Base-by-base conservation (phyloP, 2,329 filamentous ascomycete species). In the Beauveria caledonica region DNA sequence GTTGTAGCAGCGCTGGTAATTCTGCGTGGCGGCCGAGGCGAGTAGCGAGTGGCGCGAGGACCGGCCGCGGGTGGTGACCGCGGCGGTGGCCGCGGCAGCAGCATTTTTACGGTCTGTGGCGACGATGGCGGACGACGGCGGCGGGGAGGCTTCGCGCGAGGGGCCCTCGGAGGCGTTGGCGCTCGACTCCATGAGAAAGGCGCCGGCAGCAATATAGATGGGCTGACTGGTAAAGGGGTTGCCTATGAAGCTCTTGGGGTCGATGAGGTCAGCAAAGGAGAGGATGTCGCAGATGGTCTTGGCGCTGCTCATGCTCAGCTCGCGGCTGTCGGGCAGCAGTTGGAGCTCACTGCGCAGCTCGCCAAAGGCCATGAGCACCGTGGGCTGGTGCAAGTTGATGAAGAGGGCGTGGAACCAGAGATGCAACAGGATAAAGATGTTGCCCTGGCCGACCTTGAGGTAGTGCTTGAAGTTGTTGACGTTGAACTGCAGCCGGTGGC, bases 271-370 rank as follows among this genome's bases (percentile, higher is more conserved):
- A 0, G 90, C 89, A 71, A 95, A 95, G 1, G 89, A 87, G 9
- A 95, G 74, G 17, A 96, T 96, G 67, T 96, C 91, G 39, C 90
- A 90, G 62, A 96, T 94, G 0, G 91, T 95, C 75, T 95, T 96
- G 13, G 91, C 92, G 25, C 90, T 93, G 15, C 89, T 92, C 87
- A 93, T 92, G 62, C 89, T 90, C 5, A 86, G 72, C 70, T 94
- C 90, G 60, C 89, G 86, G 64, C 90, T 94, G 68, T 94, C 90
- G 0, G 88, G 84, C 42, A 91, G 84, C 1, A 96, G 78, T 60
- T 91, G 87, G 54, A 90, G 80, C 58, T 88, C 86, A 60, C 75
- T 77, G 49, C 74, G 76, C 39, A 81, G 70, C 15, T 77, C 74
- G n/a, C 79, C 80, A 66, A 94, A 92, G 0, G 88, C 89, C 52